Percentiles rank a stretch among this genome's conserved stretches.
These are phyloP conservation scores for Gigaspora rosea DNA, from an alignment of 192 early-diverging fungal genomes.

Conservation along the genomic window DNA sequence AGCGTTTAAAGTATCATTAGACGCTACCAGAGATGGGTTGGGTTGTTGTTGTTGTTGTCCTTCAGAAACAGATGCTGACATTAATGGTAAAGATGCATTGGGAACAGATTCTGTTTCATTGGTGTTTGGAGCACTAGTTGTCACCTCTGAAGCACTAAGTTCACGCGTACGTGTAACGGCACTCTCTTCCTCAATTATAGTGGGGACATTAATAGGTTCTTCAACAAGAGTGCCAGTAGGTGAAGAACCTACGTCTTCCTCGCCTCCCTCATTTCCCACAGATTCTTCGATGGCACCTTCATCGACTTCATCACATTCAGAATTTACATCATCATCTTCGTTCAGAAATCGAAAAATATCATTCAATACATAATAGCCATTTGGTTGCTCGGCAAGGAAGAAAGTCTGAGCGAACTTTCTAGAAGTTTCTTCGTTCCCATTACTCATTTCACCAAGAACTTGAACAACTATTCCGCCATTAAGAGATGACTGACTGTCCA, in stretches of 20 bases:
- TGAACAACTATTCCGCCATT: constrained; percentile 84
- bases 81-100: too few species aligned
- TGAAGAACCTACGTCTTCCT: background rate
- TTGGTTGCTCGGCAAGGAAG: constrained; percentile 78
- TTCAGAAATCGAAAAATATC: constrained; percentile 93
- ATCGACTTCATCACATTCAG: constrained; percentile 41
- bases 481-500: constrained; percentile 77
- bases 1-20: too few species aligned
- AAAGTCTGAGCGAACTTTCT: constrained; percentile 94
- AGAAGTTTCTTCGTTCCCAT: constrained; percentile 63
- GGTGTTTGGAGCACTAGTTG: background rate
- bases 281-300: constrained; percentile 8
- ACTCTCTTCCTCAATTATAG: background rate
- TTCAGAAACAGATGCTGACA: too few species aligned
- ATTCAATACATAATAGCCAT: constrained; percentile 92
- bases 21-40: too few species aligned
- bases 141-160: background rate
- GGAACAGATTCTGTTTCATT: background rate
- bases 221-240: constrained; percentile 23
- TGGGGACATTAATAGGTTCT: constrained; percentile 16
- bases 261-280: background rate
- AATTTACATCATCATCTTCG: constrained; percentile 70
- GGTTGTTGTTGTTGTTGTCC: too few species aligned
- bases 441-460: constrained; percentile 91
- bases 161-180: background rate